Conservation (phyloP, 495 filamentous ascomycete species). For the Barbatosphaeria neglecta region DNA sequence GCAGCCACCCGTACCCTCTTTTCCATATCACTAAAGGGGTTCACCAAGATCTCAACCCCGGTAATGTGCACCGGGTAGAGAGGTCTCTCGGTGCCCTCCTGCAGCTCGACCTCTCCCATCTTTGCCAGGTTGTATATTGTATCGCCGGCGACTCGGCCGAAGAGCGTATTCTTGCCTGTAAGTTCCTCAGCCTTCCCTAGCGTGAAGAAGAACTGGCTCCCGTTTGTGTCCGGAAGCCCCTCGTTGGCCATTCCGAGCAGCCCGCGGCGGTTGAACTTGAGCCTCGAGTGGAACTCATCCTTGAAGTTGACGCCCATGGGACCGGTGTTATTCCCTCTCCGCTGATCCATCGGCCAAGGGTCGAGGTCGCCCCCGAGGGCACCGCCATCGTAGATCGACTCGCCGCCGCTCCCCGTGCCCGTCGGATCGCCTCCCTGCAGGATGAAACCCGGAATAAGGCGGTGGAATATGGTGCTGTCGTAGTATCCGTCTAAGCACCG, state of each 20-base stretch:
- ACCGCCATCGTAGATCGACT: constrained; percentile 79
- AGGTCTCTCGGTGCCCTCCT: constrained; percentile 71
- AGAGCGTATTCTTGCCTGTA: constrained; percentile 81
- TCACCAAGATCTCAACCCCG: constrained; percentile 71
- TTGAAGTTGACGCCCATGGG: constrained; percentile 50
- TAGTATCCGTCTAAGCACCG: constrained; percentile 93
- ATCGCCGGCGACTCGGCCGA: constrained; percentile 84
- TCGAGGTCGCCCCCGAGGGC: constrained; percentile 53
- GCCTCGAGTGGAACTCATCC: constrained; percentile 82
- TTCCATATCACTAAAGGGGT: constrained; percentile 81
- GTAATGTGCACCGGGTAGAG: constrained; percentile 78
- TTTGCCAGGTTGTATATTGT: constrained; percentile 91
- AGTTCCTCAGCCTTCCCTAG: constrained; percentile 72
- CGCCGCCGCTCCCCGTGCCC: constrained; percentile 79
- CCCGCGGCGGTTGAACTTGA: constrained; percentile 88
- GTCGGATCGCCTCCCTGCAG: constrained; percentile 83
- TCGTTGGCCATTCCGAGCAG: constrained; percentile 88
- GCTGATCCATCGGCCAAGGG: constrained; percentile 51
- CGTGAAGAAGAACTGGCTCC: constrained; percentile 95
- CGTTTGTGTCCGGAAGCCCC: constrained; percentile 63
- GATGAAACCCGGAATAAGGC: constrained; percentile 81
- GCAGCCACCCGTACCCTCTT: constrained; percentile 46
- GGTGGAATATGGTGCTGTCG: constrained; percentile 83
- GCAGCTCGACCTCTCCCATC: constrained; percentile 77
- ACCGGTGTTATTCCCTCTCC: constrained; percentile 43